Evolutionary conservation across 1,284 basidiomycete genomes (phyloP), one percentile per base, ranked within the genome.

Genomic region (Lentinula novae-zelandiae): DNA sequence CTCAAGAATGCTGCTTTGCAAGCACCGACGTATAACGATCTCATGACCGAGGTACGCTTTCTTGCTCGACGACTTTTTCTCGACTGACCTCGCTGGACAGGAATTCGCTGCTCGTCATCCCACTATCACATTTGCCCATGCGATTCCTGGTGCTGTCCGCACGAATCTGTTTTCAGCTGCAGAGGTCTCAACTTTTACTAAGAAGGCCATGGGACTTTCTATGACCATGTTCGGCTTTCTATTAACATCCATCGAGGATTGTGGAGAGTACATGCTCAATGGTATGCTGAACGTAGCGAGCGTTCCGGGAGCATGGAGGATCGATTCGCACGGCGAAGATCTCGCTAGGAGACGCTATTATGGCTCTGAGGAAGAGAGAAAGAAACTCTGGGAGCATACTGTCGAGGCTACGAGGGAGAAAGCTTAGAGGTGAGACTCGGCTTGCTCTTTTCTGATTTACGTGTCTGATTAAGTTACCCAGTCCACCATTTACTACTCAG

Each of bases 301-400:
- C 33, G 17, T 44, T 9, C 54, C 56, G 44, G 77, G 79, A 5
- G 70, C 72, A 3, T 75, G 64, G 60, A 70, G 80, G 10, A 71
- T 73, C 0, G 72, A 74, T 6, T 68, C 67, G 10, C 64, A 68
- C 3, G 79, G 78, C 0, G 75, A 80, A 54, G 73, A 80, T 62
- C 62, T 80, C 38, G 76, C 73, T 12, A 66, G 49, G 33, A 50
- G 50, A 67, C 65, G 69, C 7, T 77, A 76, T 56, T 74, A 71
- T 63, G 77, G 78, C 15, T 70, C 73, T 20, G 75, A 74, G 2
- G 75, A 74, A 52, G 73, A 72, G 34, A 70, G 73, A 64, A 72
- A 72, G 61, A 73, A 69, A 61, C 57, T 83, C 15, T 83, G 81
- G 81, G 76, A 79, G 48, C 82, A 83, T 65, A 80, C 80, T 0